Percentiles rank a stretch among this genome's conserved stretches.
These are phyloP conservation scores for Vicia sativa DNA, from an alignment of 306 rosid genomes.

Conservation along the genomic window DNA sequence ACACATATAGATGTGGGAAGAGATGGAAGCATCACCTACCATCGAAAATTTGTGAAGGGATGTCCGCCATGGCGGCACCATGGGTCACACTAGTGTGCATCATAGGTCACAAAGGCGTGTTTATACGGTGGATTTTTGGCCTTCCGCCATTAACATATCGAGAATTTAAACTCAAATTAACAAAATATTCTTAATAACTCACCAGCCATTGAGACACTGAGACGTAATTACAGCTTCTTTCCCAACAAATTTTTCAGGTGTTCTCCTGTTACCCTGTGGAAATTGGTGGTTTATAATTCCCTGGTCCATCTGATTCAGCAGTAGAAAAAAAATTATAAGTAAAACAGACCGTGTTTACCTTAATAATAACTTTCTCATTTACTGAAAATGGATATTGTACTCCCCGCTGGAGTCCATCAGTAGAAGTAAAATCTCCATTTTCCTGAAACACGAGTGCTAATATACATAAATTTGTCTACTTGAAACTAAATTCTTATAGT, in stretches of 20 bases:
- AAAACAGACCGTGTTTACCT: slow-evolving; percentile 57
- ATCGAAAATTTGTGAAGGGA: too few species aligned
- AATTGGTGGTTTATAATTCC: slow-evolving; percentile 36
- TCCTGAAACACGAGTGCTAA: slow-evolving; percentile 57
- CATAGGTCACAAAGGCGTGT: too few species aligned
- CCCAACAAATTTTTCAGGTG: slow-evolving; percentile 98
- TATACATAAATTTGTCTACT: slow-evolving; percentile 29
- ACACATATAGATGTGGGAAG: not conserved
- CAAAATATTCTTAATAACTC: slow-evolving; percentile 47
- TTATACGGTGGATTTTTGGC: too few species aligned
- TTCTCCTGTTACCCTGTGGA: slow-evolving; percentile 90
- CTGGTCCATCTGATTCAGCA: slow-evolving; percentile 19
- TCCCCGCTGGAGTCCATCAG: slow-evolving; percentile 69
- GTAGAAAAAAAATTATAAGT: slow-evolving; percentile 20
- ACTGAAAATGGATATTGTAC: slow-evolving; percentile 96
- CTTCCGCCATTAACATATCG: not conserved
- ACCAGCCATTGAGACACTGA: slow-evolving; percentile 99
- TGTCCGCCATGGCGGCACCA: too few species aligned
- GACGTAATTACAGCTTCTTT: slow-evolving; percentile 98
- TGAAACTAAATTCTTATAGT: slow-evolving; percentile 32
- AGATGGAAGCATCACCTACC: slow-evolving; percentile 9
- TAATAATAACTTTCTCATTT: slow-evolving; percentile 87
- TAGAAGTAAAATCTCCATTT: slow-evolving; percentile 66
- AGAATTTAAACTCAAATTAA: slow-evolving; percentile 26
- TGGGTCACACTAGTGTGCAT: too few species aligned